Conservation (phyloP, 805 yeast genomes). For the Metschnikowia peoriensis region DNA sequence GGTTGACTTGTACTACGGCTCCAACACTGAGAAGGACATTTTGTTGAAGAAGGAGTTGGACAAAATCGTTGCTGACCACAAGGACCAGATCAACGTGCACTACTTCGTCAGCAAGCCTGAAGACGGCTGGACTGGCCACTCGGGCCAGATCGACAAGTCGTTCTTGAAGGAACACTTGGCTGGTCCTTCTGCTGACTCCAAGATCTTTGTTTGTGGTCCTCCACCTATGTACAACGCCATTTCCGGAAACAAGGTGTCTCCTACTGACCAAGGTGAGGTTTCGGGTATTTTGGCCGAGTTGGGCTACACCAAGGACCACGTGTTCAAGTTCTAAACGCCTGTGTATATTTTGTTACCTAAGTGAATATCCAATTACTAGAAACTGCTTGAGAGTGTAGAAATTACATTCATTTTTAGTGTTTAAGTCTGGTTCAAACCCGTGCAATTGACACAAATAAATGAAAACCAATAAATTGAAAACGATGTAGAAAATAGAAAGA, state of each 20-base stretch:
- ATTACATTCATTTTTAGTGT: neutral
- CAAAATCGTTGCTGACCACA: constrained; percentile 57
- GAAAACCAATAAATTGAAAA: too few species aligned
- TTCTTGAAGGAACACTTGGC: constrained; percentile 61
- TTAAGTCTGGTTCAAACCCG: neutral
- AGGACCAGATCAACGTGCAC: constrained; percentile 73
- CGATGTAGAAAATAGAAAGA: too few species aligned
- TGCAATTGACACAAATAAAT: too few species aligned
- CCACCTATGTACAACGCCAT: constrained; percentile 85
- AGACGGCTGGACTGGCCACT: constrained; percentile 51
- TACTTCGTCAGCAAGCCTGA: constrained; percentile 78
- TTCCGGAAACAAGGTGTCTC: constrained; percentile 82
- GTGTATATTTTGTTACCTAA: neutral
- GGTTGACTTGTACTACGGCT: constrained; percentile 79
- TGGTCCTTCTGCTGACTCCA: constrained; percentile 55
- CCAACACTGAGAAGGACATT: constrained; percentile 73
- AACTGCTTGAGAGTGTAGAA: neutral
- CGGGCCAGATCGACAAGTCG: constrained; percentile 79
- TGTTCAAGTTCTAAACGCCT: constrained; percentile 69
- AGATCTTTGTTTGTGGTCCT: constrained; percentile 93
- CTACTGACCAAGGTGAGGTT: constrained; percentile 93
- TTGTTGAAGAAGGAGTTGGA: constrained; percentile 79
- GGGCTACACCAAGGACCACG: constrained; percentile 84
- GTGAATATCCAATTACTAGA: neutral
- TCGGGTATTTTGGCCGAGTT: constrained; percentile 84